Percentiles rank a stretch among this genome's conserved stretches.
phyloP scores from a whole-genome alignment of 805 yeast species.

The Teunomyces atbi region DNA sequence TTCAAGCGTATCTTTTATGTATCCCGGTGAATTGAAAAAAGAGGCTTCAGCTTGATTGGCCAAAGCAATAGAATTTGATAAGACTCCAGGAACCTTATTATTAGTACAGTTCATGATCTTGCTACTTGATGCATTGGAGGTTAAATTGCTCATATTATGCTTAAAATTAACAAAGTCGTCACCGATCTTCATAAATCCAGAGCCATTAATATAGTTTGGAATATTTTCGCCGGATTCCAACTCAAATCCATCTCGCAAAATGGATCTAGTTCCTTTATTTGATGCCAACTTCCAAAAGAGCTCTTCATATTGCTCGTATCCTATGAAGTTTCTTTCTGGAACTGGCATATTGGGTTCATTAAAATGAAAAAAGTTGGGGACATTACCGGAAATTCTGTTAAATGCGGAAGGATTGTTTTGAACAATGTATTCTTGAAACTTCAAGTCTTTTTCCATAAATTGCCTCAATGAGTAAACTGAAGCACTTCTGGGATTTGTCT shows the following conservation, averaged over 20 bases:
- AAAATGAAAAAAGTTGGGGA: constrained; percentile 7
- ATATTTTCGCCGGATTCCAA: constrained; percentile 26
- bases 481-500: constrained; percentile 33
- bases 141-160: constrained; percentile 18
- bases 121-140: constrained; percentile 13
- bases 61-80: background rate
- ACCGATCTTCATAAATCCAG: constrained; percentile 36
- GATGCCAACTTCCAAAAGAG: constrained; percentile 43
- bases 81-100: constrained; percentile 1
- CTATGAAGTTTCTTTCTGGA: constrained; percentile 12
- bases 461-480: constrained; percentile 56
- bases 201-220: constrained; percentile 28
- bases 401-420: constrained; percentile 10
- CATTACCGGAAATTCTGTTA: constrained; percentile 7
- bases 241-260: constrained; percentile 23
- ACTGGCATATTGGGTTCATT: constrained; percentile 11
- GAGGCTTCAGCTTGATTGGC: constrained; percentile 9
- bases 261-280: constrained; percentile 14
- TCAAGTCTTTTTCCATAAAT: constrained; percentile 55
- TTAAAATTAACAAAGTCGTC: constrained; percentile 28
- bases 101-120: constrained; percentile 6
- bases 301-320: constrained; percentile 31
- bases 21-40: constrained; percentile 19
- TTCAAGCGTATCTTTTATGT: constrained; percentile 17
- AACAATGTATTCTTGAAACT: constrained; percentile 35